phyloP scores from a whole-genome alignment of 1,284 basidiomycete species.

The Ceratobasidium theobromae region DNA sequence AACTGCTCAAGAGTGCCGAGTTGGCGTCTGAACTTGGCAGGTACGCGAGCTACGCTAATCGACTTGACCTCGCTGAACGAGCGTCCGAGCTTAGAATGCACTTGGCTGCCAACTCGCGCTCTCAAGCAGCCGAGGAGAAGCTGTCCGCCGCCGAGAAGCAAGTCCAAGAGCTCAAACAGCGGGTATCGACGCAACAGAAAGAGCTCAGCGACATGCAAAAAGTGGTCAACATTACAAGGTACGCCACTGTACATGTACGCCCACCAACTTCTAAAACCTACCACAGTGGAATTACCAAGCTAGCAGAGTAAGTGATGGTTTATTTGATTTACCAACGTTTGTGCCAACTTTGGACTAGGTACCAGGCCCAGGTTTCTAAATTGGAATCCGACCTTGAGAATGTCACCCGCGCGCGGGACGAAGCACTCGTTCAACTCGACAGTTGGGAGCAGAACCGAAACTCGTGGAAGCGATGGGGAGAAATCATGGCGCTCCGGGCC shows the following conservation, averaged over 20 bases:
- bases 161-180: neutral
- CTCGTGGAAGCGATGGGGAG: conserved; percentile 27
- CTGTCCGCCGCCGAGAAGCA: neutral
- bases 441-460: conserved; percentile 16
- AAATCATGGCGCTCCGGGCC: conserved; percentile 19
- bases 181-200: neutral
- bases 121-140: neutral
- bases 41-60: neutral
- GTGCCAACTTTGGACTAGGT: neutral
- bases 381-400: conserved; percentile 5
- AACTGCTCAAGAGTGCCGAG: conserved; percentile 24
- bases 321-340: neutral
- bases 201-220: neutral
- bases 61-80: too few species aligned
- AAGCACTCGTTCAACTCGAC: conserved; percentile 7
- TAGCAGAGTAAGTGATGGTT: conserved; percentile 3
- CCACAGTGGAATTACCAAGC: neutral
- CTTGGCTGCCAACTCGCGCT: conserved; percentile 9
- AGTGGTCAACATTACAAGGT: neutral
- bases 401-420: neutral
- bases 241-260: neutral
- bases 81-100: neutral
- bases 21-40: conserved; percentile 9
- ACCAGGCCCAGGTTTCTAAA: neutral
- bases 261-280: neutral